Base-by-base conservation (phyloP, 2,329 filamentous ascomycete genomes). In the Fusarium sp. region DNA sequence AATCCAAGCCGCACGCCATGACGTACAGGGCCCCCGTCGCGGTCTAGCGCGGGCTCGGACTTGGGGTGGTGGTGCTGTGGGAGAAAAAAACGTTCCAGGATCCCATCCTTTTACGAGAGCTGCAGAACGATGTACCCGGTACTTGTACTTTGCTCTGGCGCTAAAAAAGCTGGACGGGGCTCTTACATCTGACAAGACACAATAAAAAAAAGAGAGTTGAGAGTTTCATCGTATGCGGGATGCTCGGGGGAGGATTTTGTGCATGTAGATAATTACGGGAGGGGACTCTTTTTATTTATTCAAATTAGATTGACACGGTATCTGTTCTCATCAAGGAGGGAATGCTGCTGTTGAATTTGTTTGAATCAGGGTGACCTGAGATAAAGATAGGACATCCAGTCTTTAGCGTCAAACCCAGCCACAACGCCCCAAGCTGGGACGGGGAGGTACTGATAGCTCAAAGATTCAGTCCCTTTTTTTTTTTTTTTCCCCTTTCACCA, bases 1-100 rank as follows among this genome's bases (percentile, higher is more conserved):
- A 66, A 74, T 62, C 69, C 72, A 65, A 74, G 72, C 72, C 72
- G 72, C 72, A 74, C 70, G 50, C 72, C 69, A 74, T 74, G 72
- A 75, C 72, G 72, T 75, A 70, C 68, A 72, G 56, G 63, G 30
- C 30, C 30, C 69, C 61, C 66, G 37, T 54, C 60, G 63, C 22
- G 60, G 63, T 58, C 66, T 74, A 74, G 58, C 25, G 65, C 22
- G 22, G 22, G 22, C 63, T 70, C 30, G 43, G 54, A 56, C 64
- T 64, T 38, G 45, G 30, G 30, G 30, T 30, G 27, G 30, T 32
- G 7, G 35, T 37, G 35, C 35, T 17, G 35, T 37, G 35, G n/a
- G 32, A 30, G 6, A 32, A 32, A 32, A 32, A 33, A 38, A 62
- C 69, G 72, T 72, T 75, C 47, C 62, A 45, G 27, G 47, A 32